phyloP scores from a whole-genome alignment of 2,329 filamentous ascomycete species.

The Monosporascus sp. region DNA sequence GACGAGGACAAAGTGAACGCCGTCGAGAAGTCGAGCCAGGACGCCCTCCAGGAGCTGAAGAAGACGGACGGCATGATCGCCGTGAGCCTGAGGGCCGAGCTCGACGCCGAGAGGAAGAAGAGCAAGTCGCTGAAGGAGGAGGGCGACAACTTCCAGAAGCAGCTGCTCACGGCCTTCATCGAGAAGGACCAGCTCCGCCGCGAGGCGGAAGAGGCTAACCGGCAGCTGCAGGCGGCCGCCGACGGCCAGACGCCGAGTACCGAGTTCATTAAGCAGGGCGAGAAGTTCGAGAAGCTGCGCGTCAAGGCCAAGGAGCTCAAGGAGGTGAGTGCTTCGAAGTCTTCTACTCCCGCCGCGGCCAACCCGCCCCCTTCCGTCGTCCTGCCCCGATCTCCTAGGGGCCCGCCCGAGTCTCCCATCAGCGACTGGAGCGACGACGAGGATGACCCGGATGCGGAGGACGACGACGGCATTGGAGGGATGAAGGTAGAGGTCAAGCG shows the following conservation, averaged over 20 bases:
- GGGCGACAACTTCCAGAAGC: slow-evolving; percentile 51
- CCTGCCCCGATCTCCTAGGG: not conserved
- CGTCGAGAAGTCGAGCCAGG: slow-evolving; percentile 47
- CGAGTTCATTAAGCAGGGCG: slow-evolving; percentile 31
- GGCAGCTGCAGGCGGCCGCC: slow-evolving; percentile 33
- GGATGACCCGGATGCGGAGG: slow-evolving; percentile 9
- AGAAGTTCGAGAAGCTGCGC: slow-evolving; percentile 55
- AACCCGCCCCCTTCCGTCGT: not conserved
- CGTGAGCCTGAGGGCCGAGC: slow-evolving; percentile 51
- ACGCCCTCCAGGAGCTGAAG: slow-evolving; percentile 54
- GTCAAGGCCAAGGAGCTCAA: slow-evolving; percentile 49
- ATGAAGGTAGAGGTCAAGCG: slow-evolving; percentile 14
- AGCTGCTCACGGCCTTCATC: slow-evolving; percentile 54
- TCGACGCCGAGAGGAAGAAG: slow-evolving; percentile 49
- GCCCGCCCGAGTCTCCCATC: slow-evolving; percentile 1
- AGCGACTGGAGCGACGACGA: slow-evolving; percentile 9
- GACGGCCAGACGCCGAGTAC: slow-evolving; percentile 25
- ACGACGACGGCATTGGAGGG: slow-evolving; percentile 9
- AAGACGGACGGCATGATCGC: slow-evolving; percentile 54
- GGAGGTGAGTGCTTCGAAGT: slow-evolving; percentile 44
- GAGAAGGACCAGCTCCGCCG: slow-evolving; percentile 56
- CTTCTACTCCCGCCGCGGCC: slow-evolving; percentile 1
- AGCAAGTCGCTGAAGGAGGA: slow-evolving; percentile 44
- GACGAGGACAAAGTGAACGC: slow-evolving; percentile 38
- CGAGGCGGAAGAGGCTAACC: slow-evolving; percentile 41